Conservation (phyloP, 2,329 filamentous ascomycete genomes). For the Mariannaea sp. region DNA sequence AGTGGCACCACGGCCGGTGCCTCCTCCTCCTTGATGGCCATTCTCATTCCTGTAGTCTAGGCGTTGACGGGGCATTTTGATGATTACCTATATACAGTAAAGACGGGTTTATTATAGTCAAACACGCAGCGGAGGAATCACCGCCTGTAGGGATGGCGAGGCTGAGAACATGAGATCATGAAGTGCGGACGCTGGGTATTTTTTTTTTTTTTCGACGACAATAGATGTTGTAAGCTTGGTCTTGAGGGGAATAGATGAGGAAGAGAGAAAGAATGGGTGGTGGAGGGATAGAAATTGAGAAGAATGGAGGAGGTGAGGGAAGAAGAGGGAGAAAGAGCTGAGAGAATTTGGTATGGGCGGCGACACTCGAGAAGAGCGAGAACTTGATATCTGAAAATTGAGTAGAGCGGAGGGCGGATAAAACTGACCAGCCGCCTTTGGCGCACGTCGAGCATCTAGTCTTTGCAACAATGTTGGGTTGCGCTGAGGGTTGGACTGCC, state of each 20-base stretch:
- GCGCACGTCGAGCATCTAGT: constrained; percentile 5
- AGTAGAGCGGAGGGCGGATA: constrained; percentile 4
- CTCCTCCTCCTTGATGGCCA: constrained; percentile 12
- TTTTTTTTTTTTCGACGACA: too few relatives aligned
- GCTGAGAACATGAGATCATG: constrained; percentile 13
- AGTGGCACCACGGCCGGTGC: constrained; percentile 19
- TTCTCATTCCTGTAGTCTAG: constrained; percentile 22
- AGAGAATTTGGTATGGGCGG: not conserved
- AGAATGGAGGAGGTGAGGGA: not conserved
- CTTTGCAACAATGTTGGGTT: not conserved
- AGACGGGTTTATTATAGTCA: constrained; percentile 18
- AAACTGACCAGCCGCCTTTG: constrained; percentile 15
- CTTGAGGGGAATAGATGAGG: not conserved
- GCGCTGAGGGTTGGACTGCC: not conserved
- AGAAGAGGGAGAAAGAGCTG: not conserved
- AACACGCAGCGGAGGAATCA: constrained; percentile 1
- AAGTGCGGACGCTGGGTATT: constrained; percentile 13
- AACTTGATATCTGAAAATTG: too few relatives aligned
- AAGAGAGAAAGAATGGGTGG: not conserved
- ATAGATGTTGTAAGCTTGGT: not conserved
- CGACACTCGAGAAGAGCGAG: too few relatives aligned
- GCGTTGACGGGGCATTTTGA: constrained; percentile 22
- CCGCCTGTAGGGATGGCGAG: constrained; percentile 22
- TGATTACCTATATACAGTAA: too few relatives aligned
- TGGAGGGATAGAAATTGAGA: not conserved